These are phyloP conservation scores for Aaosphaeria arxii DNA, from an alignment of 2,329 filamentous ascomycete species.

Conservation along the genomic window DNA sequence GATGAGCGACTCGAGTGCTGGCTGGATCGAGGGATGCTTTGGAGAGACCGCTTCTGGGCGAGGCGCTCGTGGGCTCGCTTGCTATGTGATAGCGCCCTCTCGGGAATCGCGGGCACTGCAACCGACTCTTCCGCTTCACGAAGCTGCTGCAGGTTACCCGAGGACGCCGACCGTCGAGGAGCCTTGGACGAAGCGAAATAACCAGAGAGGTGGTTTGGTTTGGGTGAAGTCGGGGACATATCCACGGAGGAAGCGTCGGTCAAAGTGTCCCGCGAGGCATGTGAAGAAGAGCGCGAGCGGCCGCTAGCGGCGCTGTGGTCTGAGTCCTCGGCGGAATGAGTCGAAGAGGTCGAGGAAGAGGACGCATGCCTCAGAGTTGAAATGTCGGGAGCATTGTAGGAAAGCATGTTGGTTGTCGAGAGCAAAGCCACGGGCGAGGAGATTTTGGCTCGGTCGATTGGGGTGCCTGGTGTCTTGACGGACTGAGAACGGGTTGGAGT, in stretches of 20 bases:
- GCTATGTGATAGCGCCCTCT: conserved; percentile 80
- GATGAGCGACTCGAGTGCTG: conserved; percentile 51
- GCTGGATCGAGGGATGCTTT: conserved; percentile 39
- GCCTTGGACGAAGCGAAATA: conserved; percentile 56
- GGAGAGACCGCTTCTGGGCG: conserved; percentile 64
- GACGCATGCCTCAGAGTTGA: conserved; percentile 39
- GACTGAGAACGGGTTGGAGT: conserved; percentile 40
- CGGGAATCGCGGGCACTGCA: conserved; percentile 67
- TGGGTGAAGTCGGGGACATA: conserved; percentile 48
- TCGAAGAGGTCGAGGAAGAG: conserved; percentile 61
- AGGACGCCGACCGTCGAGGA: conserved; percentile 41
- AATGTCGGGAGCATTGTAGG: conserved; percentile 90
- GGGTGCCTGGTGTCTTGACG: conserved; percentile 44
- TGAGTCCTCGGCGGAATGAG: conserved; percentile 68
- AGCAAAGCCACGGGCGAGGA: conserved; percentile 83
- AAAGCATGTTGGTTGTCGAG: conserved; percentile 94
- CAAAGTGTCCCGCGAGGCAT: conserved; percentile 64
- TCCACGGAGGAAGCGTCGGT: conserved; percentile 61
- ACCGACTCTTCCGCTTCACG: conserved; percentile 20
- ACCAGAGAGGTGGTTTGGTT: conserved; percentile 54
- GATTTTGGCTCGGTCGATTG: conserved; percentile 68
- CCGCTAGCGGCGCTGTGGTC: conserved; percentile 55
- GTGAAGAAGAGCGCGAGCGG: conserved; percentile 45
- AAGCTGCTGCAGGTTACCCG: conserved; percentile 25
- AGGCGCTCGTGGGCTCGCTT: conserved; percentile 80